Evolutionary conservation across 257 asterid genomes (phyloP), one percentile per base, ranked within the genome.

Genomic region (Mentha longifolia): DNA sequence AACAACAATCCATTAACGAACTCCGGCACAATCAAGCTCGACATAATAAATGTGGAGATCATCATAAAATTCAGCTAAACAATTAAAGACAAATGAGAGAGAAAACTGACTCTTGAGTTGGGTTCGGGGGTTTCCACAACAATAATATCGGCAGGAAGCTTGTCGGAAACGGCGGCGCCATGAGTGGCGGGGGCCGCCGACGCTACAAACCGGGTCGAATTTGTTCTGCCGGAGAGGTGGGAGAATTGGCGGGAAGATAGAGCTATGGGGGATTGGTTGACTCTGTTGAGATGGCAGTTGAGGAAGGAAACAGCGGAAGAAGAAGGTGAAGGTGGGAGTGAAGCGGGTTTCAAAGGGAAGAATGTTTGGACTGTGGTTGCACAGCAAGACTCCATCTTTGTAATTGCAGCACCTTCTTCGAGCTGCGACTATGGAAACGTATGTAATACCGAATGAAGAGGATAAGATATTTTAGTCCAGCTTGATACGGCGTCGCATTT

Each of bases 121-220:
- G 94, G 89, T 65, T 89, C 95, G 1, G 77, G 85, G 46, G 86
- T 86, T 75, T 89, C 90, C 10, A 92, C 84, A 54, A 93, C 88
- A 50, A 83, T 78, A 37, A 93, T 73, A 73, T 86, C 96, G 77
- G 95, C 96, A 0, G 97, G 97, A 51, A 93, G 97, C 65, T 86
- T 86, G 41, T 93, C 97, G 42, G 67, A 19, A 64, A 71, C 75
- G 37, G 84, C 49, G 46, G 49, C 58, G 16, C 76, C 84, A 58
- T 65, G 84, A 45, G 85, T 51, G 16, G 81, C 73, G 4, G 95
- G 67, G 65, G 82, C 80, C 35, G 91, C 94, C 7, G 82, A 84
- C 14, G 86, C 87, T 41, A 60, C 70, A 33, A 87, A 78, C 45
- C 61, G 66, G 55, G 72, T 20, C 42, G 74, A 74, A 17, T 37